A percentile compares a stretch with the other conserved stretches of the same genome.
Evolutionary conservation across 2,329 filamentous ascomycete species (phyloP).

Genomic region (Fusarium nelsonii): DNA sequence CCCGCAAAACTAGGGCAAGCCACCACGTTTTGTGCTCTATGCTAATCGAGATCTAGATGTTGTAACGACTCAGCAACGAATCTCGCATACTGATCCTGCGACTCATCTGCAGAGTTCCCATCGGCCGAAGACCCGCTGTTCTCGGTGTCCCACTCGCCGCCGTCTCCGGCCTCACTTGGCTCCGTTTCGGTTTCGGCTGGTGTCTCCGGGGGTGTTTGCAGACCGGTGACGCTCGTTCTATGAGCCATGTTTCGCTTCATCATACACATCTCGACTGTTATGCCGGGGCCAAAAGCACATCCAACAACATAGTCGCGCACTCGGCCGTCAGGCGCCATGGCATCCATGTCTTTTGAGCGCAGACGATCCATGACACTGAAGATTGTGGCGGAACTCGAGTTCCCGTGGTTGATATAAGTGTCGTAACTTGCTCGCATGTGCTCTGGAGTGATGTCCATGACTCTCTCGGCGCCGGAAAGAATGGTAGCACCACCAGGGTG

Average conservation of each 20-base stretch:
- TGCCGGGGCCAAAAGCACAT: conserved; percentile 77
- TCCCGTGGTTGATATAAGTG: conserved; percentile 76
- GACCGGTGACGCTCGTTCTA: conserved; percentile 48
- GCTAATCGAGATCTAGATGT: conserved; percentile 46
- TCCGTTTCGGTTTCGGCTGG: conserved; percentile 68
- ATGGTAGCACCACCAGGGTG: conserved; percentile 78
- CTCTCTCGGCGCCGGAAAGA: conserved; percentile 70
- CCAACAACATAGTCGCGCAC: conserved; percentile 71
- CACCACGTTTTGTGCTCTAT: conserved; percentile 6
- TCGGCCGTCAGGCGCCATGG: conserved; percentile 62
- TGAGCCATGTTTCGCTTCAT: conserved; percentile 60
- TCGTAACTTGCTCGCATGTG: conserved; percentile 78
- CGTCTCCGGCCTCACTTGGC: conserved; percentile 60
- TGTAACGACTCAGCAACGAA: conserved; percentile 44
- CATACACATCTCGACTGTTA: conserved; percentile 76
- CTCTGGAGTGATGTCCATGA: conserved; percentile 68
- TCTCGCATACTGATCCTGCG: conserved; percentile 31
- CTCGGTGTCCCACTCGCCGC: conserved; percentile 33
- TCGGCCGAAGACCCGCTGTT: conserved; percentile 28
- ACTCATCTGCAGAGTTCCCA: conserved; percentile 22
- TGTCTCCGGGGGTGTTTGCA: conserved; percentile 67
- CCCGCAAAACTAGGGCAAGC: neutral
- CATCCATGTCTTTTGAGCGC: conserved; percentile 71
- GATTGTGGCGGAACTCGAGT: conserved; percentile 77
- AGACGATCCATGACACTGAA: conserved; percentile 75